Conservation (phyloP, 2,329 filamentous ascomycete genomes). For the Penicillium sp. region DNA sequence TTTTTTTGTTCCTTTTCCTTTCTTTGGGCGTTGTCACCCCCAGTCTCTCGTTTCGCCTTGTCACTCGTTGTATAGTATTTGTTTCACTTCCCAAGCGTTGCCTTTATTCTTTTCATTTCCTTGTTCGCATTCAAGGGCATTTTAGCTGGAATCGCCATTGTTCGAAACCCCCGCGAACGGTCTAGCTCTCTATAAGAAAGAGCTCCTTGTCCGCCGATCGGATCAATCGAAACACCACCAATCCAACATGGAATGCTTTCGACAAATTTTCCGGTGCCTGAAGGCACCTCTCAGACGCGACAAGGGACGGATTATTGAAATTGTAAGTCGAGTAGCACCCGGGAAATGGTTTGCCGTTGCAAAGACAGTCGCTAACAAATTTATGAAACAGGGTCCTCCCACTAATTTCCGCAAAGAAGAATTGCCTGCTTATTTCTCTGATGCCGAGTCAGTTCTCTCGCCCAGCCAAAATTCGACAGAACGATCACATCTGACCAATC, state of each 20-base stretch:
- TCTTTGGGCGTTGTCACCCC: constrained; percentile 13
- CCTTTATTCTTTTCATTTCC: constrained; percentile 8
- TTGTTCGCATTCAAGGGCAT: constrained; percentile 6
- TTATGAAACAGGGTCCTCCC: constrained; percentile 38
- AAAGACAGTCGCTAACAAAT: constrained; percentile 13
- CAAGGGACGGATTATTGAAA: constrained; percentile 35
- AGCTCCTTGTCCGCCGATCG: neutral
- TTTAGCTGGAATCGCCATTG: neutral
- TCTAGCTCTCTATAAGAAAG: constrained; percentile 5
- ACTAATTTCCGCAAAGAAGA: constrained; percentile 48
- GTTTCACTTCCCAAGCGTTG: constrained; percentile 17
- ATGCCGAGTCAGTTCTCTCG: constrained; percentile 39
- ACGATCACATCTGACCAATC: constrained; percentile 29
- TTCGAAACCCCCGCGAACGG: neutral
- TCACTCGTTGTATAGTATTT: constrained; percentile 24
- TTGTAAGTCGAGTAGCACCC: constrained; percentile 28
- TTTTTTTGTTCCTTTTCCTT: constrained; percentile 19
- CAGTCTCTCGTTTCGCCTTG: constrained; percentile 28
- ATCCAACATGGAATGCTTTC: constrained; percentile 39
- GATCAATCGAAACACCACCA: neutral
- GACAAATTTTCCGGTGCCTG: constrained; percentile 36
- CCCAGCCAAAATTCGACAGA: constrained; percentile 16
- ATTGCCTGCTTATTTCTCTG: constrained; percentile 39
- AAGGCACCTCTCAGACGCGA: constrained; percentile 35
- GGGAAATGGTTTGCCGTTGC: neutral